Conservation (phyloP, 164 flowering plant species). For the Dillenia turbinata region DNA sequence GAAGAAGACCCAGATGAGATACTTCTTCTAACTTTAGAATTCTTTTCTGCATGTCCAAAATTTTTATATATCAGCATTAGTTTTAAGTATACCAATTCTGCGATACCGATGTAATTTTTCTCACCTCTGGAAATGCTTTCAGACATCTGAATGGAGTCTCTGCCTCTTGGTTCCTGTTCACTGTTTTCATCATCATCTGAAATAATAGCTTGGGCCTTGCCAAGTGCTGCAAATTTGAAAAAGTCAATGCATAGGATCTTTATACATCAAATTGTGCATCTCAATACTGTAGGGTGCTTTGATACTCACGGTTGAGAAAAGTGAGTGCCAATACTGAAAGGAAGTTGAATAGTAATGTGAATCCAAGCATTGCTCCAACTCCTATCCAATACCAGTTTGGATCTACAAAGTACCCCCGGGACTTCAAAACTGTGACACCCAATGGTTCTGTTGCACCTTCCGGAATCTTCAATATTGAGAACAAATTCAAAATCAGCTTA, state of each 20-base stretch:
- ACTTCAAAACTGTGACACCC: slow-evolving; percentile 22
- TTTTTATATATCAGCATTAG: no score
- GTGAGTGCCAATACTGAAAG: slow-evolving; percentile 23
- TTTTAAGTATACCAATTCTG: no score
- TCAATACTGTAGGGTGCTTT: no score
- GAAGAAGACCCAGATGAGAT: slow-evolving; percentile 16
- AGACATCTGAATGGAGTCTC: slow-evolving; percentile 11
- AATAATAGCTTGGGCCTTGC: slow-evolving; percentile 25
- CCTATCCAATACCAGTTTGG: slow-evolving; percentile 40
- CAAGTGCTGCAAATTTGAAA: slow-evolving; percentile 31
- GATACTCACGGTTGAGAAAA: slow-evolving; percentile 29
- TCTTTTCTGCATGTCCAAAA: no score
- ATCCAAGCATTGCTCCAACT: slow-evolving; percentile 27
- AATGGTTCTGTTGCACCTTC: slow-evolving; percentile 15
- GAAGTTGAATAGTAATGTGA: slow-evolving; percentile 23
- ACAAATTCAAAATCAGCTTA: neutral
- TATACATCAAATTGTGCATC: no score
- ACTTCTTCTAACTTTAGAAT: slow-evolving; percentile 2
- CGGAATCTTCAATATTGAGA: slow-evolving; percentile 10
- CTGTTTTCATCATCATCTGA: slow-evolving; percentile 25
- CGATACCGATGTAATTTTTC: no score
- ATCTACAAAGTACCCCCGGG: slow-evolving; percentile 24
- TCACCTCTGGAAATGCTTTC: neutral
- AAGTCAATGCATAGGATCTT: neutral
- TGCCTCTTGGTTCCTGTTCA: slow-evolving; percentile 6